Base-by-base conservation (phyloP, 2,329 filamentous ascomycete species). In the Neofusicoccum kwambonambiense region DNA sequence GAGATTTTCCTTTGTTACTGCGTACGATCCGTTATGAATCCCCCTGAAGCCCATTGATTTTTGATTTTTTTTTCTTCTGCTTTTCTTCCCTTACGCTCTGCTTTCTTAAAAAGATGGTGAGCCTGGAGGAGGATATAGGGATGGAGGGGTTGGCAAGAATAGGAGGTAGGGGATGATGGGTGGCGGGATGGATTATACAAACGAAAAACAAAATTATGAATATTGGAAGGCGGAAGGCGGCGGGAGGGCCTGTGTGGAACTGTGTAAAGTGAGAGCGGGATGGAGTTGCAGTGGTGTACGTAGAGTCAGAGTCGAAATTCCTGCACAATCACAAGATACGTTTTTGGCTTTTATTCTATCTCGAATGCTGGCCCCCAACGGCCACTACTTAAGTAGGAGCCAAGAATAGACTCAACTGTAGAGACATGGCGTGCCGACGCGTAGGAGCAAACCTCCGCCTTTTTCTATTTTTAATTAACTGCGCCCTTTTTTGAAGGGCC, bases 21-120 rank as follows among this genome's bases (percentile, higher is more conserved):
- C 42, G 15, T 60, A 60, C 42, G 56, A 60, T 47, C 42, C 17
- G 56, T 49, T 60, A 60, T 60, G 56, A 60, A 45, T 15, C 17
- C 56, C 56, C 42, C 22, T 17, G 27, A 60, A 27, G n/a, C 15
- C 41, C 19, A 41, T 4, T 44, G 54, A 8, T 58, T 56, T 44
- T 45, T 44, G 41, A 45, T 31, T 58, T 58, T 45, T 58, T 44
- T 45, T 22, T 22, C 22, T 27, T 22, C 54, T 58, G 34, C 31
- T 54, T 39, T 27, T 4, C n/a, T 19, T 35, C 4, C 22, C 6
- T 47, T 47, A 13, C 31, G 27, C 42, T 39, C 9, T 37, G 39
- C 37, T 42, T 34, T 41, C 42, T 27, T 3, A 31, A 37, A 27
- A 56, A 12, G 15, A 12, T 19, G 52, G 7, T 12, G 3, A 19